Base-by-base conservation (phyloP, 495 filamentous ascomycete species). In the Cudoniella acicularis region DNA sequence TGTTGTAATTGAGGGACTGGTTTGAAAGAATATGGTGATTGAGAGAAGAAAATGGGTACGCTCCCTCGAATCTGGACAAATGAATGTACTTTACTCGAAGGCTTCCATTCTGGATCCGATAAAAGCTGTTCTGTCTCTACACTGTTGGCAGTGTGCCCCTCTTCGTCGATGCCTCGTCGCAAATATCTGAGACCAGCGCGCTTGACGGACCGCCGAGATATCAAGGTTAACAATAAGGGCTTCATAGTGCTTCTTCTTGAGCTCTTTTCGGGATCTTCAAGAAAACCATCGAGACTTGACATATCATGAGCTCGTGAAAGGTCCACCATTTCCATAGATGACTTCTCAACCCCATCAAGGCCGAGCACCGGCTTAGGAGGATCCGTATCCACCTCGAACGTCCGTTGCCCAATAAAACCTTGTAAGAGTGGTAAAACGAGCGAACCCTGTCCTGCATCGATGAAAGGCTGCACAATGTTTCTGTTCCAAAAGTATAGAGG, bases 111-210 rank as follows among this genome's bases (percentile, higher is more conserved):
- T 1, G 78, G 69, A 10, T 77, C 78, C 0, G 89, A 91, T 8
- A 98, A 79, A 30, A 98, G 87, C 67, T 98, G 93, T 69, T 97
- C 94, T 2, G 92, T 92, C 73, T 98, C 93, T 25, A 97, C 93
- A 3, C 75, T 83, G 65, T 98, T 98, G n/a, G 93, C 93, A 2
- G 86, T 84, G 58, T 91, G 82, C 0, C 93, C 94, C 22, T 88
- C 79, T 52, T 96, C 90, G 67, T 98, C 91, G 6, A 96, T 81
- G 18, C 93, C 93, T 36, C 93, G 85, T n/a, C 93, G 84, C 18
- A 98, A 81, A 73, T 97, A 98, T 42, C 93, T 83, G 25, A 98
- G 76, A 17, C 93, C 93, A 8, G 93, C 90, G 16, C 93, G 81
- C 57, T 91, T 87, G 49, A 85, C 82, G 0, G 91, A 96, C 25